A percentile compares a stretch with the other conserved stretches of the same genome.
phyloP scores from a whole-genome alignment of 805 yeast genomes.

The Wickerhamomyces chambardii region DNA sequence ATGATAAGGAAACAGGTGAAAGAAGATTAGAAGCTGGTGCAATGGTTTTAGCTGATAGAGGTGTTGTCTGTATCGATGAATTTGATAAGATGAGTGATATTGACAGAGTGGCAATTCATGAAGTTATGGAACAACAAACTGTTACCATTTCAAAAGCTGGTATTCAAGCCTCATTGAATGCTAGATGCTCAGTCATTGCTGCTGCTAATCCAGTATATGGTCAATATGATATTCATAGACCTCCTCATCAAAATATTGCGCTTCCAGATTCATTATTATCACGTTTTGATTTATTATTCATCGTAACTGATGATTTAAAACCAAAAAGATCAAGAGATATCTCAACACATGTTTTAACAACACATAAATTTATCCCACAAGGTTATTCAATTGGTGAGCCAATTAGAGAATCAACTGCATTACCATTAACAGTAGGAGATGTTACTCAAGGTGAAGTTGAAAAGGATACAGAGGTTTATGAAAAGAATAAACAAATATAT shows the following conservation, averaged over 20 bases:
- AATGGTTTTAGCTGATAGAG: slow-evolving; percentile 96
- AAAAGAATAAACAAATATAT: slow-evolving; percentile 52
- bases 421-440: slow-evolving; percentile 78
- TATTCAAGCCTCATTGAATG: slow-evolving; percentile 91
- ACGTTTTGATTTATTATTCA: slow-evolving; percentile 92
- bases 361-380: slow-evolving; percentile 84
- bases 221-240: slow-evolving; percentile 91
- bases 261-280: slow-evolving; percentile 93
- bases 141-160: slow-evolving; percentile 98
- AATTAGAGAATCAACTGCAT: slow-evolving; percentile 63
- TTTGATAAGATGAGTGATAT: slow-evolving; percentile 96
- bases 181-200: slow-evolving; percentile 93
- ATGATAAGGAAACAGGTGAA: slow-evolving; percentile 96
- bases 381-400: slow-evolving; percentile 94
- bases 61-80: slow-evolving; percentile 97
- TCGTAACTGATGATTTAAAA: slow-evolving; percentile 91
- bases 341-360: slow-evolving; percentile 89
- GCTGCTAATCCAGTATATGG: slow-evolving; percentile 98
- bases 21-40: slow-evolving; percentile 97
- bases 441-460: slow-evolving; percentile 40
- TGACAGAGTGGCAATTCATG: slow-evolving; percentile 97
- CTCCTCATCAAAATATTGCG: slow-evolving; percentile 94
- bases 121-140: slow-evolving; percentile 99
- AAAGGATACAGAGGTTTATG: slow-evolving; percentile 50
- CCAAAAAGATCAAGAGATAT: slow-evolving; percentile 78